Base-by-base conservation (phyloP, 1,284 basidiomycete species). In the Chondrostereum purpureum region DNA sequence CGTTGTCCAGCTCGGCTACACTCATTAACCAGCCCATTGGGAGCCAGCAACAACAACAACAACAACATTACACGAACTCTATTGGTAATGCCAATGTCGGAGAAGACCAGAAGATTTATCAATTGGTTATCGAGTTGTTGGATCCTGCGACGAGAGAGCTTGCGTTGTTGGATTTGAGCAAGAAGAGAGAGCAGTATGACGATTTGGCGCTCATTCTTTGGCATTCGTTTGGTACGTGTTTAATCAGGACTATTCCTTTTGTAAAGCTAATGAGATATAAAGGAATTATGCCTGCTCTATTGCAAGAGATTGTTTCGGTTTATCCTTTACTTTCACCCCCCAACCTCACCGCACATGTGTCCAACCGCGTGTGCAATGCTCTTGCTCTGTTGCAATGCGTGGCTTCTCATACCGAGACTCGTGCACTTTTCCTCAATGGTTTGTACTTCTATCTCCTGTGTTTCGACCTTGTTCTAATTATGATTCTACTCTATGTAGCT, bases 341-440 rank as follows among this genome's bases (percentile, higher is more conserved):
- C 2, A 92, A 94, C 52, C 80, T 99, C 44, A 97, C 94, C 2
- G 96, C 96, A 1, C 94, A 97, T 66, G 93, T 94, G 42, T 96
- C 92, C n/a, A 99, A 99, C 65, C 84, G 96, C 43, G 96, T 99
- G 38, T 99, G 96, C 75, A 99, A 99, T 65, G 96, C 96, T 13
- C 82, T 99, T 31, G 96, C 96, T 4, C 79, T 99, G 38, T 72
- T 99, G 40, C 96, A 99, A 70, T 99, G 96, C 61, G 96, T 99
- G 27, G 96, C 94, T 16, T 94, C 90, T 47, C 93, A 97, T 63
- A 80, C 89, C 2, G 94, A 97, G 57, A 97, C 93, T 3, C 77
- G 93, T 46, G 88, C 92, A 53, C 75, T 96, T 17, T 97, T 97
- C 66, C 72, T 97, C 37, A 92, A 89, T 61, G 91, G 90, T 90